Conservation (phyloP, 352 stramenopile species). For the Phytophthora idaei region DNA sequence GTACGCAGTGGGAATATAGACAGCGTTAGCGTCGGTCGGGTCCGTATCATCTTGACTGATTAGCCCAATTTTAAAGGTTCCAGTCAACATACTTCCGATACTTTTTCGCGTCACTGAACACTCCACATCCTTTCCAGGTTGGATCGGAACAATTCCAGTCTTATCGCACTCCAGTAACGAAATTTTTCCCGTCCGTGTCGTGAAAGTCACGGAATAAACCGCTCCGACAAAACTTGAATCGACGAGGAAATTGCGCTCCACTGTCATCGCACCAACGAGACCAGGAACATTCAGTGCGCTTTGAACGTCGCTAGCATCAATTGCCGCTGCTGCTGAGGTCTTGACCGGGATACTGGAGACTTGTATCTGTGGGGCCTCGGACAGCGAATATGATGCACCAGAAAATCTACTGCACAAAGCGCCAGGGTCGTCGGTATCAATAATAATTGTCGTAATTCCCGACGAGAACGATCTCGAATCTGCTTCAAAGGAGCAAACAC, state of each 20-base stretch:
- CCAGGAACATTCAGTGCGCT: constrained; percentile 17
- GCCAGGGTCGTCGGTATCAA: constrained; percentile 26
- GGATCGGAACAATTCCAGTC: constrained; percentile 27
- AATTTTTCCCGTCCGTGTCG: constrained; percentile 54
- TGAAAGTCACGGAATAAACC: constrained; percentile 69
- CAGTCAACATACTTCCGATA: constrained; percentile 68
- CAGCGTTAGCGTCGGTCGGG: constrained; percentile 25
- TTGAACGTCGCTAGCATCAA: constrained; percentile 26
- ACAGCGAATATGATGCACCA: constrained; percentile 42
- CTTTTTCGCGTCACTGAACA: constrained; percentile 51
- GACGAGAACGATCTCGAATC: constrained; percentile 14
- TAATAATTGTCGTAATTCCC: constrained; percentile 23
- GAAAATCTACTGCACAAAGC: constrained; percentile 48
- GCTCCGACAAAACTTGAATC: constrained; percentile 53
- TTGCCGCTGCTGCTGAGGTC: constrained; percentile 21
- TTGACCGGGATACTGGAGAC: constrained; percentile 47
- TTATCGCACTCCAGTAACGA: constrained; percentile 53
- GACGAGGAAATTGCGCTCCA: constrained; percentile 43
- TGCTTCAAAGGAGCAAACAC: constrained; percentile 64
- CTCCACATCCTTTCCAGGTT: constrained; percentile 18
- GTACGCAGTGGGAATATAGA: constrained; percentile 21
- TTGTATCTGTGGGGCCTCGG: constrained; percentile 50
- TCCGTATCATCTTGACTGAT: constrained; percentile 41
- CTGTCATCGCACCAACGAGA: constrained; percentile 56
- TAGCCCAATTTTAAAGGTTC: constrained; percentile 65